Conservation (phyloP, 2,329 filamentous ascomycete species). For the Paecilomyces niveus region DNA sequence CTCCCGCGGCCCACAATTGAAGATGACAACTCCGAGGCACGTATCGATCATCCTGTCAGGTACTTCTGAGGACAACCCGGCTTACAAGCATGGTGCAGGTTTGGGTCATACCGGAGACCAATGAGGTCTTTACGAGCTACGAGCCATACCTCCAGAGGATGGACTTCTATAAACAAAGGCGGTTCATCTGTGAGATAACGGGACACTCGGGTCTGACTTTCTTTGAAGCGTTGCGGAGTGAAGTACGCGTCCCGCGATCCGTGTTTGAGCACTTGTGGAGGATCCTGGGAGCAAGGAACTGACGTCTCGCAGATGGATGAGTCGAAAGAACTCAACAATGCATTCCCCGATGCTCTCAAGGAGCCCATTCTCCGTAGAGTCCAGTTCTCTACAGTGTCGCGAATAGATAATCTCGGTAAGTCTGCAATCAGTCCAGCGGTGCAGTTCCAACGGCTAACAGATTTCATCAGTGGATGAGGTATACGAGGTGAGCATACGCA, state of each 20-base stretch:
- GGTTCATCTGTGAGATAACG: slow-evolving; percentile 93
- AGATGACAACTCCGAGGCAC: slow-evolving; percentile 77
- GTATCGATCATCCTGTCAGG: slow-evolving; percentile 15
- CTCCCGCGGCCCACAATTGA: slow-evolving; percentile 64
- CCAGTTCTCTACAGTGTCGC: slow-evolving; percentile 81
- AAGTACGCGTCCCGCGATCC: slow-evolving; percentile 55
- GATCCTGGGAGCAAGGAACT: slow-evolving; percentile 11
- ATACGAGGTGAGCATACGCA: slow-evolving; percentile 35
- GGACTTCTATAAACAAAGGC: slow-evolving; percentile 90
- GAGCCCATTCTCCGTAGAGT: slow-evolving; percentile 84
- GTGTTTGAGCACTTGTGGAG: slow-evolving; percentile 3
- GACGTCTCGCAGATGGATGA: slow-evolving; percentile 56
- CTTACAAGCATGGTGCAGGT: slow-evolving; percentile 50
- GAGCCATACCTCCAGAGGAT: slow-evolving; percentile 79
- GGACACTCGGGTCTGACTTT: slow-evolving; percentile 87
- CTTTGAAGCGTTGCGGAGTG: slow-evolving; percentile 85
- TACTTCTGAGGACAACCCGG: slow-evolving; percentile 3
- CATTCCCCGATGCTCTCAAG: slow-evolving; percentile 86
- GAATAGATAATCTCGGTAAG: slow-evolving; percentile 74
- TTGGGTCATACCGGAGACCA: slow-evolving; percentile 84
- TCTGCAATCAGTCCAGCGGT: background rate
- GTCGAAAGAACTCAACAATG: slow-evolving; percentile 80
- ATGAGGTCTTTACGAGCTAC: slow-evolving; percentile 82
- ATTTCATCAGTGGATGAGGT: slow-evolving; percentile 40
- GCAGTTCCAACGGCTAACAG: slow-evolving; percentile 12